phyloP scores from a whole-genome alignment of 148 eudicot species.

The Drosera capensis region DNA sequence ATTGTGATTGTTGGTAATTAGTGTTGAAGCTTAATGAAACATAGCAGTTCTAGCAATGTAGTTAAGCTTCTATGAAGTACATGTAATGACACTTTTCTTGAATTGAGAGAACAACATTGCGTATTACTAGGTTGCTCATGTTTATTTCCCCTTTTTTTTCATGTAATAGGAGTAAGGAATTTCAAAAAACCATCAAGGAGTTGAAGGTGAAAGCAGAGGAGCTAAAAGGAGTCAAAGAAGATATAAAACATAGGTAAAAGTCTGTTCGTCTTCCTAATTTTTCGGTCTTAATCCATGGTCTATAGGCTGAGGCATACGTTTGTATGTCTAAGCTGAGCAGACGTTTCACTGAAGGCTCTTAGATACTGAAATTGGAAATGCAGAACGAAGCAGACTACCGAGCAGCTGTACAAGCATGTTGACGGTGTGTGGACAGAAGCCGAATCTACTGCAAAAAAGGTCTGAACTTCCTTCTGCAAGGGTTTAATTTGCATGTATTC shows the following conservation, averaged over 20 bases:
- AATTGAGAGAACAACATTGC: no score
- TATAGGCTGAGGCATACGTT: constrained; percentile 44
- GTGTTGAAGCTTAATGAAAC: no score
- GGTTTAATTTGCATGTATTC: no score
- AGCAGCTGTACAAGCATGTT: constrained; percentile 88
- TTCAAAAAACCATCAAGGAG: constrained; percentile 67
- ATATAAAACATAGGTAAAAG: constrained; percentile 66
- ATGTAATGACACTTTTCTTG: no score
- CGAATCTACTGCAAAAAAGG: constrained; percentile 92
- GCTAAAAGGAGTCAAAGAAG: constrained; percentile 68
- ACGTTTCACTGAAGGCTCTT: constrained; percentile 35
- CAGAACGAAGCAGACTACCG: constrained; percentile 92
- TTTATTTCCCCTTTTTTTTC: no score
- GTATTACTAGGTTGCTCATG: no score
- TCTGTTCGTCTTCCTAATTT: not conserved
- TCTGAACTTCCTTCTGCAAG: no score
- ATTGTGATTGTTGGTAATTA: no score
- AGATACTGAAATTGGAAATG: constrained; percentile 60
- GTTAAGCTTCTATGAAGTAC: no score
- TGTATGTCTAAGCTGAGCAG: constrained; percentile 59
- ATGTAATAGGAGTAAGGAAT: constrained; percentile 65
- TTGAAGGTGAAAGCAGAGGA: constrained; percentile 76
- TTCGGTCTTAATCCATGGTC: constrained; percentile 6
- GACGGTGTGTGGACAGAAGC: constrained; percentile 94
- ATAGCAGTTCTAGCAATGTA: no score